Evolutionary conservation across 495 filamentous ascomycete species (phyloP), one percentile per base, ranked within the genome.

Genomic region (Aspergillus diversus): DNA sequence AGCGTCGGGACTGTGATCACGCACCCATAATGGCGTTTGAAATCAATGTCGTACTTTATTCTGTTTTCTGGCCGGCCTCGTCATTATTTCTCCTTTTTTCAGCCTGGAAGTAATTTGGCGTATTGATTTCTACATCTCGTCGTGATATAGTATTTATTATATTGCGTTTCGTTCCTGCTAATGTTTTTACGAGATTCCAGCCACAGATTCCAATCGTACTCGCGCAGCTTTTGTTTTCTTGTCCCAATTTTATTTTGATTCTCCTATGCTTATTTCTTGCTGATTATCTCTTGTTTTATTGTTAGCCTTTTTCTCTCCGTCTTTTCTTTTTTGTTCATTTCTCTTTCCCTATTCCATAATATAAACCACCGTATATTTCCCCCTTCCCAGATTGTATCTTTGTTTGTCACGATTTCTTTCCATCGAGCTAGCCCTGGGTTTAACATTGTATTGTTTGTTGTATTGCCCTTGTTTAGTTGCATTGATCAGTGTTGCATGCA

Each of bases 41-140:
- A 21, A n/a, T 27, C 11, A 37, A 7, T 16, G 37, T 55, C 8
- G 31, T 37, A 8, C n/a, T 34, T 47, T 31, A 7, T 34, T 49
- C 27, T 49, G 33, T 39, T 60, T 17, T n/a, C 15, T 60, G 50
- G 48, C 46, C 57, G 47, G 57, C 57, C 51, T 51, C 48, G 33
- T 52, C 33, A 5, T 16, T 42, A 27, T 32, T 52, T 21, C 31
- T 48, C 8, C 17, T 43, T 12, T 35, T 52, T 51, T 37, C 51
- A 51, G 33, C 27, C 47, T 50, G 47, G 47, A 50, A 37, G 57
- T 42, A 37, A 32, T 35, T 52, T 33, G 27, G 15, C 6, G 34
- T 51, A 9, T 16, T 27, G 33, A 39, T 31, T 17, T 48, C 49
- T 50, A 27, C 32, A 52, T 60, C 37, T 60, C 48, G 15, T 59